These are phyloP conservation scores for Kalaharituber pfeilii DNA, from an alignment of 2,329 filamentous ascomycete species.

Conservation along the genomic window DNA sequence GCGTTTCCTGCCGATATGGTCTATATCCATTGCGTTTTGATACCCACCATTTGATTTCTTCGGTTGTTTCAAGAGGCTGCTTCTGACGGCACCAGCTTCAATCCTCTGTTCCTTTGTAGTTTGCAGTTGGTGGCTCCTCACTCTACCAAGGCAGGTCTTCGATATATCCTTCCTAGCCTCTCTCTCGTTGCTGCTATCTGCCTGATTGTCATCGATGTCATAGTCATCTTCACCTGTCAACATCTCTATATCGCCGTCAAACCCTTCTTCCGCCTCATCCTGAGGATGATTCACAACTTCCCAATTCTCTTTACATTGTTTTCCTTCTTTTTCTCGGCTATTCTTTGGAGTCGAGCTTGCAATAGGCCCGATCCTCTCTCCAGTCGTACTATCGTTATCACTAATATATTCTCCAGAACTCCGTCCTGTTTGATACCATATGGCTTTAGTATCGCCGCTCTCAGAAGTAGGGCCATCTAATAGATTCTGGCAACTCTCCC, in stretches of 20 bases:
- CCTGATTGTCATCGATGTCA: neutral
- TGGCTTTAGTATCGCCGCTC: neutral
- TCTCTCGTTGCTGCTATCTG: too few relatives aligned
- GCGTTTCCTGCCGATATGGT: too few relatives aligned
- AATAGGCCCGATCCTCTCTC: neutral
- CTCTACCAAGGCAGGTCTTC: too few relatives aligned
- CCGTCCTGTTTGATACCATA: neutral
- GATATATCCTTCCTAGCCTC: too few relatives aligned
- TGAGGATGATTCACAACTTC: too few relatives aligned
- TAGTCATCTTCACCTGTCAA: neutral
- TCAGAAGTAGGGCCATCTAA: neutral
- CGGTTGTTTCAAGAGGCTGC: too few relatives aligned
- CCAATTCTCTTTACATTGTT: neutral
- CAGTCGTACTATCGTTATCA: neutral
- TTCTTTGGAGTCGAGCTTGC: neutral
- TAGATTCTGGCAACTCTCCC: neutral
- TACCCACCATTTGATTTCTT: too few relatives aligned
- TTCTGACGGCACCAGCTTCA: too few relatives aligned
- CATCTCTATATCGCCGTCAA: constrained; percentile 1
- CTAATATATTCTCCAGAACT: neutral
- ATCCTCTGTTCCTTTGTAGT: too few relatives aligned
- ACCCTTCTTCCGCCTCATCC: neutral
- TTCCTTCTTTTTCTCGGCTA: neutral
- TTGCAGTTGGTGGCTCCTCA: too few relatives aligned
- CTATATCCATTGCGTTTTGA: too few relatives aligned